phyloP scores from a whole-genome alignment of 371 early-diverging fungal species.

The Conidiobolus incongruus region DNA sequence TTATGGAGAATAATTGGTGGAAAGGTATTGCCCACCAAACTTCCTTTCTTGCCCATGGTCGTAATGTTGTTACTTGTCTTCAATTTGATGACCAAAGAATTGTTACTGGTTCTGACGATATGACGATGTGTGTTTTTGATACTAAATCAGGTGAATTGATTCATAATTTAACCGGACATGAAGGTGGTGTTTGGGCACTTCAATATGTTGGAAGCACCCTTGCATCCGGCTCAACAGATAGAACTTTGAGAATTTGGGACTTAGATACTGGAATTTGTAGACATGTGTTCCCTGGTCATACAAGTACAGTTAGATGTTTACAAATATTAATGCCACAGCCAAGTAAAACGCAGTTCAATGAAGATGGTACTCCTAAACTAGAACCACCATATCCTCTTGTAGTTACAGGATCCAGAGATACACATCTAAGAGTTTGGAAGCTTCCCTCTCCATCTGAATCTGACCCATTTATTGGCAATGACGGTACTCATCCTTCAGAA shows the following conservation, averaged over 20 bases:
- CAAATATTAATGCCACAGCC: conserved; percentile 57
- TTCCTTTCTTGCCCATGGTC: too few relatives aligned
- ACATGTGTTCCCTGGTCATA: conserved; percentile 80
- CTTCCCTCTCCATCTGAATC: conserved; percentile 44
- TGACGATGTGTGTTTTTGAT: conserved; percentile 68
- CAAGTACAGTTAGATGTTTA: conserved; percentile 87
- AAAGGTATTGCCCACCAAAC: too few relatives aligned
- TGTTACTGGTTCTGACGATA: conserved; percentile 77
- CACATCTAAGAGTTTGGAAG: conserved; percentile 83
- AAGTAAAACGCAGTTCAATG: conserved; percentile 16
- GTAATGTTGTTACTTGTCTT: conserved; percentile 74
- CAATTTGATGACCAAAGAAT: conserved; percentile 86
- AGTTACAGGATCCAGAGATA: conserved; percentile 94
- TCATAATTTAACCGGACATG: conserved; percentile 67
- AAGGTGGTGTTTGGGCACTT: conserved; percentile 97
- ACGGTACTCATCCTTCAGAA: conserved; percentile 9
- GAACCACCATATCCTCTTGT: conserved; percentile 51
- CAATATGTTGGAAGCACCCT: conserved; percentile 68
- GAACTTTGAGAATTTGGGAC: conserved; percentile 93
- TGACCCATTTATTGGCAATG: conserved; percentile 15
- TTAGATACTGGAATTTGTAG: conserved; percentile 67
- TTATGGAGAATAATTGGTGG: too few relatives aligned
- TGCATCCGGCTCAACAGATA: conserved; percentile 95
- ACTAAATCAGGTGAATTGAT: conserved; percentile 43
- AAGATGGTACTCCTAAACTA: conserved; percentile 13